Percentiles rank a stretch among this genome's conserved stretches.
These are phyloP conservation scores for Moniliella sp. DNA, from an alignment of 1,284 basidiomycete genomes.

Conservation along the genomic window DNA sequence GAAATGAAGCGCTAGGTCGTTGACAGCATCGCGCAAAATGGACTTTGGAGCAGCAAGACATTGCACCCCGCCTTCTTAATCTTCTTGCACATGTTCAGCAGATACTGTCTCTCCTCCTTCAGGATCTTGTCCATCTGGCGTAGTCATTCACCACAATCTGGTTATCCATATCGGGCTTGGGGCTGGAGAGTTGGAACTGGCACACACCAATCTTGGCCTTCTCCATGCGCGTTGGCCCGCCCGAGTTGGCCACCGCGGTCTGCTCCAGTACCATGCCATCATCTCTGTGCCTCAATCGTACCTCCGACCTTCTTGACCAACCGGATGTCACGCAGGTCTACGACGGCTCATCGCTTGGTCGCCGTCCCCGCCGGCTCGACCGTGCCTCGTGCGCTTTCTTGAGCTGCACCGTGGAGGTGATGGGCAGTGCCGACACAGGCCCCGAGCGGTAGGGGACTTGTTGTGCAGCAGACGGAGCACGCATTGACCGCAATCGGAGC, in stretches of 20 bases:
- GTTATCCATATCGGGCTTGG: constrained; percentile 99
- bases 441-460: too few species aligned
- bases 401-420: too few species aligned
- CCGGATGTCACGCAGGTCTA: constrained; percentile 85
- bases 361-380: too few species aligned
- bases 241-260: constrained; percentile 67
- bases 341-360: too few species aligned
- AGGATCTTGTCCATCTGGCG: constrained; percentile 99
- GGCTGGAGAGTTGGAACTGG: constrained; percentile 91
- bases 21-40: constrained; percentile 91
- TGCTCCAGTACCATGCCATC: constrained; percentile 92
- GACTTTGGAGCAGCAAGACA: constrained; percentile 96
- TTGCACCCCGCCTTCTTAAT: constrained; percentile 99
- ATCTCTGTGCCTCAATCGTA: constrained; percentile 90
- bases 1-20: constrained; percentile 94
- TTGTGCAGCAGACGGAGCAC: too few species aligned
- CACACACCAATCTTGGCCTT: constrained; percentile 97
- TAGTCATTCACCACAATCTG: constrained; percentile 98
- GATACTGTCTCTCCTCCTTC: constrained; percentile 93
- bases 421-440: too few species aligned
- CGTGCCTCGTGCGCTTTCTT: too few species aligned
- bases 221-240: constrained; percentile 80
- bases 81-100: constrained; percentile 94
- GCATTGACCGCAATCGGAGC: constrained; percentile 90
- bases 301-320: constrained; percentile 96